Conservation (phyloP, 2,329 filamentous ascomycete species). For the Metarhizium album region DNA sequence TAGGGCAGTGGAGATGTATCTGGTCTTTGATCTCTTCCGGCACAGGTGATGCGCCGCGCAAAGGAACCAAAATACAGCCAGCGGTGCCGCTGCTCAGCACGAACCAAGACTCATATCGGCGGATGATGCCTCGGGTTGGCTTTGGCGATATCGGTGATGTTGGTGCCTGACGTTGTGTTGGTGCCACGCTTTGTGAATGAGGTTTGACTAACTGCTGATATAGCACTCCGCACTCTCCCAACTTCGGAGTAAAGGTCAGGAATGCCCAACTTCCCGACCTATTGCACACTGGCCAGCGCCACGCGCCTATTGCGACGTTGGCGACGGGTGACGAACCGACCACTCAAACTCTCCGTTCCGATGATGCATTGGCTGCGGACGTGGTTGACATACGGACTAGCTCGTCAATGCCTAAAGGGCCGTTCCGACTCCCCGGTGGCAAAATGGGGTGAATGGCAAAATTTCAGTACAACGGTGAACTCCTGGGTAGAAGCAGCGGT, state of each 20-base stretch:
- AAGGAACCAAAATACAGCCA: neutral
- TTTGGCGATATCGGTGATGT: neutral
- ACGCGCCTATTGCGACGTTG: neutral
- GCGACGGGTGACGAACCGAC: neutral
- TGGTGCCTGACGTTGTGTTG: constrained; percentile 5
- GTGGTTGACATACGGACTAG: neutral
- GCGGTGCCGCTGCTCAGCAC: neutral
- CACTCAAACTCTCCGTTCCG: neutral
- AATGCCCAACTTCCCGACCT: neutral
- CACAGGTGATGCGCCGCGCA: neutral
- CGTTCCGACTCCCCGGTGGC: neutral
- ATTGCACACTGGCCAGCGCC: neutral
- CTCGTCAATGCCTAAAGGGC: neutral
- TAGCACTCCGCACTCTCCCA: neutral
- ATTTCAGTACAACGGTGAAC: neutral
- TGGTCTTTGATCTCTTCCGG: neutral
- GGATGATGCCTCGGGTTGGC: neutral
- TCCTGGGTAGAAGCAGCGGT: neutral
- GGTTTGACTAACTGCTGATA: neutral
- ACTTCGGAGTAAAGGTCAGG: neutral
- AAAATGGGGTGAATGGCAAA: neutral
- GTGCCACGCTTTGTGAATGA: neutral
- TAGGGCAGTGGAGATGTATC: neutral
- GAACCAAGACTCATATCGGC: neutral
- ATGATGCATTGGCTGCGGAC: neutral